A percentile compares a stretch with the other conserved stretches of the same genome.
Conservation (phyloP, 2,329 filamentous ascomycete species). For the Trichoderma guizhouense region DNA sequence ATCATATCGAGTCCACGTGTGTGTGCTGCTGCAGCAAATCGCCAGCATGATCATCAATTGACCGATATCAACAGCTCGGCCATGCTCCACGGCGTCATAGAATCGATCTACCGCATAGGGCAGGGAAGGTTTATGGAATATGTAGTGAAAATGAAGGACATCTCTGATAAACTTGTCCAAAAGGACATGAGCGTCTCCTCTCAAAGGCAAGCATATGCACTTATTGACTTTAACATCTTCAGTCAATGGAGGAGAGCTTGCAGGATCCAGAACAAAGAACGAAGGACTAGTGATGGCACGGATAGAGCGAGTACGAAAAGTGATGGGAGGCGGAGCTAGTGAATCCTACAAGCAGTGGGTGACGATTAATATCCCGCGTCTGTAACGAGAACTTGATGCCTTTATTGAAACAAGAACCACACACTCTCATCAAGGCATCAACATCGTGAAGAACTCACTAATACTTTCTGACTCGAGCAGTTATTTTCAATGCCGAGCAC, state of each 20-base stretch:
- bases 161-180: conserved; percentile 32
- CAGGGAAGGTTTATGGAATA: conserved; percentile 31
- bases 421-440: not conserved
- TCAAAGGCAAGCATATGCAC: conserved; percentile 34
- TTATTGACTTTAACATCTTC: conserved; percentile 28
- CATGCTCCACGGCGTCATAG: conserved; percentile 30
- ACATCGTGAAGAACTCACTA: not conserved
- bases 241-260: conserved; percentile 19
- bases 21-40: conserved; percentile 31
- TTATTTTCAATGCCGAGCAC: not conserved
- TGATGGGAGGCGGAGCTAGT: not conserved
- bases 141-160: conserved; percentile 32
- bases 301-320: not conserved
- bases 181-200: conserved; percentile 29
- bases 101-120: conserved; percentile 28
- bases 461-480: conserved; percentile 3
- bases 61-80: conserved; percentile 23
- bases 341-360: not conserved
- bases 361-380: not conserved
- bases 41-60: conserved; percentile 29
- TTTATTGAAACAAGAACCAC: not conserved
- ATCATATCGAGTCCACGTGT: conserved; percentile 31
- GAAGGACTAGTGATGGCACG: conserved; percentile 32
- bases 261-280: conserved; percentile 30
- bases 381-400: not conserved